These are phyloP conservation scores for Beauveria brongniartii DNA, from an alignment of 2,329 filamentous ascomycete species.

Conservation along the genomic window DNA sequence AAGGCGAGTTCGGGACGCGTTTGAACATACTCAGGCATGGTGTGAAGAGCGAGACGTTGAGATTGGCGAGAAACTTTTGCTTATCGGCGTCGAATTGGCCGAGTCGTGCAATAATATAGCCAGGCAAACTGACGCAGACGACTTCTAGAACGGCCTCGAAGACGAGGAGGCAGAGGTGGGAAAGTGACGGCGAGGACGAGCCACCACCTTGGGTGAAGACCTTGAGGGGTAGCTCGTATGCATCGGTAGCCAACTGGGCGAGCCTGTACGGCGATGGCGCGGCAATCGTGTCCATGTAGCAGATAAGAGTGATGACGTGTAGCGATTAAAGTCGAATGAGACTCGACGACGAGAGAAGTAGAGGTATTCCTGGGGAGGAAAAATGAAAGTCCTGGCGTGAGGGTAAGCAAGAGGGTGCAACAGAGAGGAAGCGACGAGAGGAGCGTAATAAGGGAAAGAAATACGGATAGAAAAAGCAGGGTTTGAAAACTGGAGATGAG, in stretches of 20 bases:
- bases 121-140: conserved; percentile 87
- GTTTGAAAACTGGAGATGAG: conserved; percentile 2
- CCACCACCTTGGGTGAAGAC: conserved; percentile 33
- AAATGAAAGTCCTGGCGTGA: background rate
- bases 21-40: conserved; percentile 75
- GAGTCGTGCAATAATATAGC: conserved; percentile 81
- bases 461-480: background rate
- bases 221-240: conserved; percentile 34
- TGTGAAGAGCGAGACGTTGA: conserved; percentile 94
- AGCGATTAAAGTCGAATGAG: background rate
- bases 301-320: background rate
- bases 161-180: conserved; percentile 69
- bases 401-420: background rate
- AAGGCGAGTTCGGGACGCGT: background rate
- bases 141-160: conserved; percentile 94
- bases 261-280: conserved; percentile 40
- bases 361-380: background rate
- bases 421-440: background rate
- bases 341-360: background rate
- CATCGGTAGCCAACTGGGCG: conserved; percentile 27
- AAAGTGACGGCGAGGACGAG: conserved; percentile 55
- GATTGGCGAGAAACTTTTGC: conserved; percentile 92
- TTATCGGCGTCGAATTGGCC: conserved; percentile 94
- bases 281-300: conserved; percentile 31
- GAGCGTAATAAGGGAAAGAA: background rate